phyloP scores from a whole-genome alignment of 257 asterid genomes.

The Lantana camara region DNA sequence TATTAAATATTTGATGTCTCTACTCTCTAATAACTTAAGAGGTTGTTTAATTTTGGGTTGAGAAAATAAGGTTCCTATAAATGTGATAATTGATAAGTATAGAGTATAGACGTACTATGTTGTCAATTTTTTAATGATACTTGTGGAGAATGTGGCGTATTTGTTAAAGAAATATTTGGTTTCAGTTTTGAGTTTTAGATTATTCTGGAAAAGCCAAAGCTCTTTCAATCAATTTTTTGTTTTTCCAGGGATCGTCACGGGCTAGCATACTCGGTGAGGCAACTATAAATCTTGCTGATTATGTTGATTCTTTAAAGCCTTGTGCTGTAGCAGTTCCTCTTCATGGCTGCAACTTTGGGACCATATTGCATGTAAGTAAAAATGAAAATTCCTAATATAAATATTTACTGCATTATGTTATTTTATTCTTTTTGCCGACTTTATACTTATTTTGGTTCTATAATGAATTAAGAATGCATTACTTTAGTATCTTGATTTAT shows the following conservation, averaged over 20 bases:
- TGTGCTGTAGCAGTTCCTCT: constrained; percentile 75
- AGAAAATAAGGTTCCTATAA: too few species aligned
- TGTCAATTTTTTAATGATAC: too few species aligned
- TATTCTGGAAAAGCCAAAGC: too few species aligned
- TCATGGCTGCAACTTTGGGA: constrained; percentile 80
- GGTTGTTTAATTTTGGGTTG: too few species aligned
- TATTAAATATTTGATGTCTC: too few species aligned
- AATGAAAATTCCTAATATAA: constrained; percentile 8
- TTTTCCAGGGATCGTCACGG: constrained; percentile 89
- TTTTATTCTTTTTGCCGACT: too few species aligned
- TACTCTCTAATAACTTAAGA: too few species aligned
- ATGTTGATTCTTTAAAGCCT: constrained; percentile 86
- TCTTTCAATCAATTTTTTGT: constrained; percentile 24
- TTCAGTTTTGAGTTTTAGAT: too few species aligned
- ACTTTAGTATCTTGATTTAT: constrained; percentile 24
- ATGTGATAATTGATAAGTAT: too few species aligned
- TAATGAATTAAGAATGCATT: constrained; percentile 7
- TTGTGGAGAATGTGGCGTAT: too few species aligned
- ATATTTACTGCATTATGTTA: neutral
- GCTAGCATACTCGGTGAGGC: constrained; percentile 93
- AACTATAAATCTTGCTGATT: constrained; percentile 85
- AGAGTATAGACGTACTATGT: too few species aligned
- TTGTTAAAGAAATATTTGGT: too few species aligned
- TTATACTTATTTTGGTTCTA: neutral
- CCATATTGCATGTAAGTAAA: constrained; percentile 77